Evolutionary conservation across 2,329 filamentous ascomycete genomes (phyloP).

Genomic region (Cladophialophora bantiana): DNA sequence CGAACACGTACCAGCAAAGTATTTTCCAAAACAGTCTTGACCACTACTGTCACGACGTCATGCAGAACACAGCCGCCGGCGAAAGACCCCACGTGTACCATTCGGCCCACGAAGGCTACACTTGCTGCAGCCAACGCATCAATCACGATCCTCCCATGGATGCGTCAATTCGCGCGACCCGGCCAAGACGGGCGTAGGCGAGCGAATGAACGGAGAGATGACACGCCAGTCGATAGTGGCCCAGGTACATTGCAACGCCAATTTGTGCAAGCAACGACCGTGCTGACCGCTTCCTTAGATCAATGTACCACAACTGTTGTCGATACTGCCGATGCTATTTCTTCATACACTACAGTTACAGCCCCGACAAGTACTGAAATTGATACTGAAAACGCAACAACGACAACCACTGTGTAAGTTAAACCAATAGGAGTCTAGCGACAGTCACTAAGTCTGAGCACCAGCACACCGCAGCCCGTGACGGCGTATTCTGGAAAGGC

Average conservation of each 20-base stretch:
- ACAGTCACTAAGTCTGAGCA: background rate
- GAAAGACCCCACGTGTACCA: constrained; percentile 34
- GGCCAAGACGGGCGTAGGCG: background rate
- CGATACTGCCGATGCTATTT: constrained; percentile 27
- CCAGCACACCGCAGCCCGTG: constrained; percentile 33
- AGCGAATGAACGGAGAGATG: constrained; percentile 1
- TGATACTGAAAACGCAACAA: constrained; percentile 29
- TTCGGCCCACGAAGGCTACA: constrained; percentile 33
- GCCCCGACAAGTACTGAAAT: constrained; percentile 35
- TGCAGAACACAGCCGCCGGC: constrained; percentile 28
- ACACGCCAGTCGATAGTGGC: constrained; percentile 21
- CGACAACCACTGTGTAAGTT: constrained; percentile 35
- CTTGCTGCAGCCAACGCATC: constrained; percentile 23
- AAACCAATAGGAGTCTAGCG: background rate
- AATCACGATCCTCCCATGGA: constrained; percentile 12
- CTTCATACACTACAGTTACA: constrained; percentile 31
- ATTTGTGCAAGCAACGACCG: background rate
- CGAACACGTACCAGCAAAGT: constrained; percentile 29
- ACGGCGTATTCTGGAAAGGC: constrained; percentile 35
- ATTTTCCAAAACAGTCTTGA: constrained; percentile 28
- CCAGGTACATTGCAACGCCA: constrained; percentile 21
- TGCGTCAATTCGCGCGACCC: constrained; percentile 4
- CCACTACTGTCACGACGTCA: constrained; percentile 31
- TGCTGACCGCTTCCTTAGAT: constrained; percentile 23
- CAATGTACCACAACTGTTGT: constrained; percentile 34